Conservation (phyloP, 2,329 filamentous ascomycete genomes). For the Geosmithia morbida region DNA sequence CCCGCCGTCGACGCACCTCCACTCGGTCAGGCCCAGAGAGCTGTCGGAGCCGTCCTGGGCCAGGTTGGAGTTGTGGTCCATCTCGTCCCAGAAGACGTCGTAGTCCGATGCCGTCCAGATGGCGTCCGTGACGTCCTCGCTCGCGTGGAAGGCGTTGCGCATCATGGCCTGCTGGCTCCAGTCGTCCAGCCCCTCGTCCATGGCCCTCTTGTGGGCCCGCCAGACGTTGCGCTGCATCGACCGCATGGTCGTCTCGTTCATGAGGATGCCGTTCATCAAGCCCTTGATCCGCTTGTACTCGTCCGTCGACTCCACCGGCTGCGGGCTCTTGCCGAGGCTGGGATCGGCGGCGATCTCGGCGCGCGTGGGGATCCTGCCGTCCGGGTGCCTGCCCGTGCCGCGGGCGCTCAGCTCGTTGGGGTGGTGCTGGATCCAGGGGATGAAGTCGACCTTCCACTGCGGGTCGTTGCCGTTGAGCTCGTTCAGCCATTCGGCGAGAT, state of each 20-base stretch:
- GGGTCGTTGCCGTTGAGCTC: constrained; percentile 16
- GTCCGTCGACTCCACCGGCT: not conserved
- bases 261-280: constrained; percentile 5
- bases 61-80: constrained; percentile 17
- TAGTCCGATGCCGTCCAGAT: constrained; percentile 11
- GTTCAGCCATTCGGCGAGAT: constrained; percentile 23
- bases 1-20: constrained; percentile 10
- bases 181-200: constrained; percentile 9
- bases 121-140: constrained; percentile 17
- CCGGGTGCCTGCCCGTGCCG: constrained; percentile 29
- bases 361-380: constrained; percentile 35
- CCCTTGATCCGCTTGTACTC: constrained; percentile 8
- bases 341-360: constrained; percentile 30
- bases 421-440: constrained; percentile 43
- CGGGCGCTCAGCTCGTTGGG: constrained; percentile 20
- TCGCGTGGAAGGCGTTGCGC: constrained; percentile 14
- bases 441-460: constrained; percentile 34
- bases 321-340: constrained; percentile 13
- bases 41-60: constrained; percentile 12
- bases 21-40: constrained; percentile 10
- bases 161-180: constrained; percentile 10
- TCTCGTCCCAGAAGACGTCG: constrained; percentile 17
- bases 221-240: constrained; percentile 6
- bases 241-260: constrained; percentile 3
- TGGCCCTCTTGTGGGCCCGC: constrained; percentile 9